A percentile compares a stretch with the other conserved stretches of the same genome.
These are phyloP conservation scores for Moniliophthora roreri DNA, from an alignment of 1,284 basidiomycete species.

Conservation along the genomic window DNA sequence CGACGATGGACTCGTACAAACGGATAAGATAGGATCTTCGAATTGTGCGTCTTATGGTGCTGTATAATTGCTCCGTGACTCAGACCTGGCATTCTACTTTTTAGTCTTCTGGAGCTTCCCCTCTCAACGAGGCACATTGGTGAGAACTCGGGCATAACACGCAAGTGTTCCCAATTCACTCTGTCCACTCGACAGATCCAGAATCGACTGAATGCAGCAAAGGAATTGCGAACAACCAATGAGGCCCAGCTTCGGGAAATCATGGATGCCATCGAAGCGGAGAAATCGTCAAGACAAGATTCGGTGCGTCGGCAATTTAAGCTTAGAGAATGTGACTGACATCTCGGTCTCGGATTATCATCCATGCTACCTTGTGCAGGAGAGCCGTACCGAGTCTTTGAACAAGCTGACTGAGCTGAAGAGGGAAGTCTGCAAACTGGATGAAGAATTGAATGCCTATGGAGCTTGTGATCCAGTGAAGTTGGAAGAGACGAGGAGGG, in stretches of 20 bases:
- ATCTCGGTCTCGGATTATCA: neutral
- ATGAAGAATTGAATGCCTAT: slow-evolving; percentile 71
- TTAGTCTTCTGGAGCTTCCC: slow-evolving; percentile 93
- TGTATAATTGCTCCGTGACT: slow-evolving; percentile 14
- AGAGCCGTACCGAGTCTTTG: slow-evolving; percentile 51
- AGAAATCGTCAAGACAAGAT: slow-evolving; percentile 59
- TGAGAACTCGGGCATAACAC: slow-evolving; percentile 30
- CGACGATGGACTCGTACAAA: slow-evolving; percentile 79
- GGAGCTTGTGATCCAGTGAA: slow-evolving; percentile 82
- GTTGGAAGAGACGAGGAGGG: slow-evolving; percentile 73
- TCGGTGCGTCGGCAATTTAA: slow-evolving; percentile 54
- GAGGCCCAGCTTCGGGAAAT: slow-evolving; percentile 51
- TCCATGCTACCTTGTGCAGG: slow-evolving; percentile 36
- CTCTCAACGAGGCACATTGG: slow-evolving; percentile 78
- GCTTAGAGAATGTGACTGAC: too few species aligned
- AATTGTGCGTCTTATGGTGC: slow-evolving; percentile 63
- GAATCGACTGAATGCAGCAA: slow-evolving; percentile 54
- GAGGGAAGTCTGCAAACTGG: slow-evolving; percentile 55
- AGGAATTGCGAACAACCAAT: slow-evolving; percentile 46
- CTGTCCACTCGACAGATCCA: slow-evolving; percentile 45
- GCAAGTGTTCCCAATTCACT: neutral
- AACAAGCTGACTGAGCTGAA: slow-evolving; percentile 49
- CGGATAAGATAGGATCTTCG: slow-evolving; percentile 89
- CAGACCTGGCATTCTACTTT: neutral
- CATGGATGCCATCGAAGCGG: slow-evolving; percentile 44